Evolutionary conservation across 2,329 filamentous ascomycete genomes (phyloP).

Genomic region (Tympanopsis confertula): DNA sequence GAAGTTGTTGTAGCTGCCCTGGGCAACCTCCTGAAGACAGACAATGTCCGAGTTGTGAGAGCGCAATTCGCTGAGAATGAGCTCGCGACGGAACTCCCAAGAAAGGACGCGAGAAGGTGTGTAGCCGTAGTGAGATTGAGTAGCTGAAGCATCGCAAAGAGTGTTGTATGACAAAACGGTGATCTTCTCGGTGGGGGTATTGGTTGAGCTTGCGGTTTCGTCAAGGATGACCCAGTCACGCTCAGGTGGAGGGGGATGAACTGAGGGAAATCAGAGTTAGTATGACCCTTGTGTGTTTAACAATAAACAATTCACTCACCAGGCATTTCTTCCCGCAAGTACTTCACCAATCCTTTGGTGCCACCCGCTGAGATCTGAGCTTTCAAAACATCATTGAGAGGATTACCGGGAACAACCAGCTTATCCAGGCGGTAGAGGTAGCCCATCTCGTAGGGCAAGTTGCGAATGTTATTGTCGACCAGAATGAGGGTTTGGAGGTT

Average conservation of each 20-base stretch:
- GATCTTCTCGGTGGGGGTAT: slow-evolving; percentile 29
- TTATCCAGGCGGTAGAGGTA: slow-evolving; percentile 54
- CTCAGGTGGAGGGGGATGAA: slow-evolving; percentile 44
- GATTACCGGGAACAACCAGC: slow-evolving; percentile 56
- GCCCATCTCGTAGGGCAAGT: slow-evolving; percentile 51
- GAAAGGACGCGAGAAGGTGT: slow-evolving; percentile 45
- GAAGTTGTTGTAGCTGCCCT: slow-evolving; percentile 54
- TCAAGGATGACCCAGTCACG: slow-evolving; percentile 52
- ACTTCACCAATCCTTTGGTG: slow-evolving; percentile 48
- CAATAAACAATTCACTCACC: slow-evolving; percentile 26
- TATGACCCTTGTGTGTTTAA: background rate
- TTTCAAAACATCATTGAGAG: slow-evolving; percentile 47
- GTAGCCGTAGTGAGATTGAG: slow-evolving; percentile 52
- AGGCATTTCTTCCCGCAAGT: slow-evolving; percentile 51
- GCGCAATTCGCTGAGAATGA: slow-evolving; percentile 50
- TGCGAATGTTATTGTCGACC: slow-evolving; percentile 53
- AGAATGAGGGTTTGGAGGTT: slow-evolving; percentile 49
- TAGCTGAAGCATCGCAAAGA: slow-evolving; percentile 55
- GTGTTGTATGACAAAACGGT: slow-evolving; percentile 57
- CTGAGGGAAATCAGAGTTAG: slow-evolving; percentile 17
- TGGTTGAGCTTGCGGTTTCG: slow-evolving; percentile 1
- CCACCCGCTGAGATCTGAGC: slow-evolving; percentile 46
- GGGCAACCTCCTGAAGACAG: slow-evolving; percentile 57
- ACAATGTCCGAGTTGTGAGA: slow-evolving; percentile 53
- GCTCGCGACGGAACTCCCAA: slow-evolving; percentile 49